Conservation (phyloP, 2,329 filamentous ascomycete species). For the Calcarisporium arbuscula region DNA sequence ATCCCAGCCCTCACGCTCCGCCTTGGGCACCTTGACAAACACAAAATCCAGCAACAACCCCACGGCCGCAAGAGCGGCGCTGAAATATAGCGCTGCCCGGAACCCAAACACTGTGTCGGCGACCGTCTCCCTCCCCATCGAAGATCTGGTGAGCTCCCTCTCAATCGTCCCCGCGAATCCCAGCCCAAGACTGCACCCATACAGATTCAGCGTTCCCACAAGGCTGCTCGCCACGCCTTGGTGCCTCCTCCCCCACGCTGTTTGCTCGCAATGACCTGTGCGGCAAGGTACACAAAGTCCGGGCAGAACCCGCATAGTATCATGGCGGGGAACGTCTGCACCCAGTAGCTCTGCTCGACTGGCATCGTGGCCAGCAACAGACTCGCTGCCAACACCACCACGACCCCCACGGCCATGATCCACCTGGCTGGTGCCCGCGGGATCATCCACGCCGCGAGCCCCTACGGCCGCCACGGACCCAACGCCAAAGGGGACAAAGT, state of each 20-base stretch:
- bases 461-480: slow-evolving; percentile 30
- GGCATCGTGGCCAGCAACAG: slow-evolving; percentile 34
- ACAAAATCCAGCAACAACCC: slow-evolving; percentile 27
- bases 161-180: slow-evolving; percentile 29
- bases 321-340: slow-evolving; percentile 33
- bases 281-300: slow-evolving; percentile 43
- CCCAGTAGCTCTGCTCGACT: slow-evolving; percentile 32
- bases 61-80: slow-evolving; percentile 24
- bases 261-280: slow-evolving; percentile 49
- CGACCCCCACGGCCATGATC: slow-evolving; percentile 38
- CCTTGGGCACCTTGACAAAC: slow-evolving; percentile 34
- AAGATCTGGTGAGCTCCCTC: slow-evolving; percentile 12
- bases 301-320: slow-evolving; percentile 31
- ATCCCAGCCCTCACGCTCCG: slow-evolving; percentile 28
- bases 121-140: slow-evolving; percentile 7
- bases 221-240: slow-evolving; percentile 46
- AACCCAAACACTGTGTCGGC: slow-evolving; percentile 22
- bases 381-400: slow-evolving; percentile 13
- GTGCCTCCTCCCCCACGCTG: slow-evolving; percentile 36
- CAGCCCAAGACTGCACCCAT: slow-evolving; percentile 24
- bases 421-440: slow-evolving; percentile 39
- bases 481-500: slow-evolving; percentile 34
- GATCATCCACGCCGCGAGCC: slow-evolving; percentile 38
- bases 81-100: slow-evolving; percentile 35
- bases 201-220: slow-evolving; percentile 32